A percentile compares a stretch with the other conserved stretches of the same genome.
Evolutionary conservation across 192 early-diverging fungal genomes (phyloP).

Genomic region (Backusella luteola): DNA sequence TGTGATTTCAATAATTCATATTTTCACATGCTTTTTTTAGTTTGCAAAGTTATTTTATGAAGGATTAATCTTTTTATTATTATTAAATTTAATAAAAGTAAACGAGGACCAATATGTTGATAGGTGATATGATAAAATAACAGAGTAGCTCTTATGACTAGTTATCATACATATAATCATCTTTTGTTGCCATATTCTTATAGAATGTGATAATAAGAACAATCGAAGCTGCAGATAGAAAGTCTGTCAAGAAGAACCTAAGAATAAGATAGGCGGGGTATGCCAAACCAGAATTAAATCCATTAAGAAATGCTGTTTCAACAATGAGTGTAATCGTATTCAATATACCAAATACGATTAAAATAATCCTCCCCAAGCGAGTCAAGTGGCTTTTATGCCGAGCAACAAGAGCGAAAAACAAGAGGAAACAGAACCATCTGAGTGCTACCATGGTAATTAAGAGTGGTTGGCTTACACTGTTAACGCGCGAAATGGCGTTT

Average conservation of each 20-base stretch:
- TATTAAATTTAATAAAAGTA: no score
- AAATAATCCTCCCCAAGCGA: not conserved
- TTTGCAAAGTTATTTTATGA: no score
- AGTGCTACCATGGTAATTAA: not conserved
- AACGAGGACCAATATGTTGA: no score
- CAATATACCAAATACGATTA: not conserved
- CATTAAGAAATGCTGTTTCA: not conserved
- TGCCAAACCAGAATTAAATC: not conserved
- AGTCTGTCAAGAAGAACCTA: not conserved
- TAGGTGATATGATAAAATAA: no score
- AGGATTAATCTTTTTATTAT: no score
- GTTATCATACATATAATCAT: not conserved
- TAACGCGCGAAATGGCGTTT: not conserved
- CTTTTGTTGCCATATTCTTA: not conserved
- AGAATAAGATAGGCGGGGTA: not conserved
- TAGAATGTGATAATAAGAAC: not conserved
- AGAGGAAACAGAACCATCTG: not conserved
- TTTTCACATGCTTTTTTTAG: no score
- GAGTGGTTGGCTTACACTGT: no score
- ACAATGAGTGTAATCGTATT: not conserved
- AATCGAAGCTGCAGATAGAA: not conserved
- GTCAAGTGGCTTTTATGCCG: not conserved
- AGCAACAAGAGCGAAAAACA: not conserved
- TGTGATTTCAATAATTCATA: no score
- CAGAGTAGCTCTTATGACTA: not conserved